These are phyloP conservation scores for Excoecaria cochinchinensis DNA, from an alignment of 345 rosid species.

Conservation along the genomic window DNA sequence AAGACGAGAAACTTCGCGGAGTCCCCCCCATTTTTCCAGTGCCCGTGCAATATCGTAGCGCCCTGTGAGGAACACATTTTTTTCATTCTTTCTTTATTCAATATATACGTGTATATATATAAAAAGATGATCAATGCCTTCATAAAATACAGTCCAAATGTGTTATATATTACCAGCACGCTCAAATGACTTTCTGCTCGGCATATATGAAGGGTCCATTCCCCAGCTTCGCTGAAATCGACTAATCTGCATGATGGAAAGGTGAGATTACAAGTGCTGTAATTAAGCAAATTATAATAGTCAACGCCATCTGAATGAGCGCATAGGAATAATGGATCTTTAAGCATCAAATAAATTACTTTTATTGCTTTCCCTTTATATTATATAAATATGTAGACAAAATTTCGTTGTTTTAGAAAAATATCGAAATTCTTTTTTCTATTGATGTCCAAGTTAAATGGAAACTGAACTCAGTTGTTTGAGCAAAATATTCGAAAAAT, in stretches of 20 bases:
- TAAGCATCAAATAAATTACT: background rate
- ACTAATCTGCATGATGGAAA: slow-evolving; percentile 42
- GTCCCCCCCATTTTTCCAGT: slow-evolving; percentile 96
- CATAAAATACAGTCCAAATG: background rate
- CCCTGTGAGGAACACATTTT: slow-evolving; percentile 39
- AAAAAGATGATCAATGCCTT: background rate
- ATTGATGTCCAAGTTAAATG: too few species aligned
- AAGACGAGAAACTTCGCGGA: slow-evolving; percentile 80
- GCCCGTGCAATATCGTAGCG: slow-evolving; percentile 95
- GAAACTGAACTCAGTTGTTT: background rate
- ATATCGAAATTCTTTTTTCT: too few species aligned
- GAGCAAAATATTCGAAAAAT: background rate
- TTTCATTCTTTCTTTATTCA: background rate
- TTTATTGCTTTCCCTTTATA: background rate
- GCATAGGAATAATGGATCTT: background rate
- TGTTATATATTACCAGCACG: slow-evolving; percentile 62
- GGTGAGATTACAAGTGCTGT: background rate
- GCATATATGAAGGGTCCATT: slow-evolving; percentile 95
- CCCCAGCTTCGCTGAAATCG: slow-evolving; percentile 90
- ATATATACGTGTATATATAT: background rate
- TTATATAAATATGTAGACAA: too few species aligned
- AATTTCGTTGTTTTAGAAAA: too few species aligned
- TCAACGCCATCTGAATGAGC: background rate
- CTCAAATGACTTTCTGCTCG: slow-evolving; percentile 92
- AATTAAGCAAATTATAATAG: background rate